Evolutionary conservation across 2,329 filamentous ascomycete genomes (phyloP).

Genomic region (Fusarium sp.): DNA sequence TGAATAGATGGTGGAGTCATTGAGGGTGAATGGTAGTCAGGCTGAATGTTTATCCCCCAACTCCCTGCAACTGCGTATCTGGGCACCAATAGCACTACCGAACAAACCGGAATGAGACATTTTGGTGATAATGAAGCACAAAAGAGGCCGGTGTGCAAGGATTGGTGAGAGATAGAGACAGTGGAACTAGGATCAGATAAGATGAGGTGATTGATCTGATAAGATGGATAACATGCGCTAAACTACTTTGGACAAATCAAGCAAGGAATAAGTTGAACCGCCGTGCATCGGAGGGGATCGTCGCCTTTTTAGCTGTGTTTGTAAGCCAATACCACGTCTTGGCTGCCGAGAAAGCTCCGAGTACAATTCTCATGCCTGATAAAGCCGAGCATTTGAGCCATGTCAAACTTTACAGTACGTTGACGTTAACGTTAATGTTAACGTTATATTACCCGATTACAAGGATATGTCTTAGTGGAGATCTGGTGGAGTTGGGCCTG

Average conservation of each 20-base stretch:
- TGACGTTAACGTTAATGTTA: background rate
- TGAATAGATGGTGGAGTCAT: constrained; percentile 5
- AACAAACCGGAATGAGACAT: constrained; percentile 9
- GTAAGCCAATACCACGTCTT: constrained; percentile 2
- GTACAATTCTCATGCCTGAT: no score
- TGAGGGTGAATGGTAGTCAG: constrained; percentile 4
- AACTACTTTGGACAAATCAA: background rate
- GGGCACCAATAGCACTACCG: background rate
- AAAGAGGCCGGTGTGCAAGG: constrained; percentile 9
- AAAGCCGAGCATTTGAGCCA: background rate
- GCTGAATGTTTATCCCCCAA: constrained; percentile 17
- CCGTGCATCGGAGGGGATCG: constrained; percentile 22
- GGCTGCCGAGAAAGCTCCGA: background rate
- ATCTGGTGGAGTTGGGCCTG: constrained; percentile 15
- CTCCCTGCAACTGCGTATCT: background rate
- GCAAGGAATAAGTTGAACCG: constrained; percentile 3
- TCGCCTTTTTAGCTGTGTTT: constrained; percentile 6
- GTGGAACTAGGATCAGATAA: constrained; percentile 38
- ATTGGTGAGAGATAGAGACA: background rate
- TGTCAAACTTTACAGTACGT: background rate
- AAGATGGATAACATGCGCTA: constrained; percentile 28
- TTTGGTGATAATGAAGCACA: background rate
- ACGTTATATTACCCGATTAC: background rate
- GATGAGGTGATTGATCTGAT: constrained; percentile 42
- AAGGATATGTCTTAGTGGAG: constrained; percentile 16